These are phyloP conservation scores for Geotrichum aggregatum DNA, from an alignment of 1,139 yeast genomes.

Conservation along the genomic window DNA sequence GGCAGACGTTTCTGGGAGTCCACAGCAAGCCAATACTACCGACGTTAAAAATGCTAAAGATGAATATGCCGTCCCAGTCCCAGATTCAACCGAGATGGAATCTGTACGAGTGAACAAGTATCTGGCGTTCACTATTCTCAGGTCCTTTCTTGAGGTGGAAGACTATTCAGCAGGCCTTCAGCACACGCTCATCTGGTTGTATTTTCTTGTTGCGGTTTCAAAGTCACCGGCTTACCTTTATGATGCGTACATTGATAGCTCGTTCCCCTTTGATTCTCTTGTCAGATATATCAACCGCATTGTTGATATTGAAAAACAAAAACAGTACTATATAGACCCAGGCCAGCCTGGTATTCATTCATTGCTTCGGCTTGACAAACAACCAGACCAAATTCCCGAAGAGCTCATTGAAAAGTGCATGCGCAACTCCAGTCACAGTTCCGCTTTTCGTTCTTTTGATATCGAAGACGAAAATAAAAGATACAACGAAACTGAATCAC, in stretches of 20 bases:
- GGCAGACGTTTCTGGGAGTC: neutral
- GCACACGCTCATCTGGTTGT: slow-evolving; percentile 30
- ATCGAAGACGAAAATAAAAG: too few relatives aligned
- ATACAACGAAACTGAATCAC: too few relatives aligned
- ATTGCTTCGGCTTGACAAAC: neutral
- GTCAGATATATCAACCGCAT: slow-evolving; percentile 12
- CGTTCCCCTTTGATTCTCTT: slow-evolving; percentile 23
- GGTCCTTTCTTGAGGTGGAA: slow-evolving; percentile 16
- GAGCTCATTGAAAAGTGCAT: neutral
- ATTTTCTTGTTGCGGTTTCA: slow-evolving; percentile 27
- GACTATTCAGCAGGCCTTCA: slow-evolving; percentile 24
- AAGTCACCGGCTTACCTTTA: slow-evolving; percentile 21
- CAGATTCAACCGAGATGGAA: slow-evolving; percentile 2
- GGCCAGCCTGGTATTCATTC: neutral
- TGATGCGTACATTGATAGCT: slow-evolving; percentile 15
- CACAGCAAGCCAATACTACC: neutral
- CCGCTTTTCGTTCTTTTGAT: too few relatives aligned
- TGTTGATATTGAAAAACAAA: neutral
- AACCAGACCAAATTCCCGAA: neutral
- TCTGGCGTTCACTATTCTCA: slow-evolving; percentile 22
- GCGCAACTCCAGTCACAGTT: too few relatives aligned
- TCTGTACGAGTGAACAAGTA: slow-evolving; percentile 14
- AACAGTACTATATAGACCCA: neutral
- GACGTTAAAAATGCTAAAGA: neutral
- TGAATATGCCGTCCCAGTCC: neutral